A percentile compares a stretch with the other conserved stretches of the same genome.
phyloP scores from a whole-genome alignment of 768 basidiomycete genomes.

The Tricholomella constricta region DNA sequence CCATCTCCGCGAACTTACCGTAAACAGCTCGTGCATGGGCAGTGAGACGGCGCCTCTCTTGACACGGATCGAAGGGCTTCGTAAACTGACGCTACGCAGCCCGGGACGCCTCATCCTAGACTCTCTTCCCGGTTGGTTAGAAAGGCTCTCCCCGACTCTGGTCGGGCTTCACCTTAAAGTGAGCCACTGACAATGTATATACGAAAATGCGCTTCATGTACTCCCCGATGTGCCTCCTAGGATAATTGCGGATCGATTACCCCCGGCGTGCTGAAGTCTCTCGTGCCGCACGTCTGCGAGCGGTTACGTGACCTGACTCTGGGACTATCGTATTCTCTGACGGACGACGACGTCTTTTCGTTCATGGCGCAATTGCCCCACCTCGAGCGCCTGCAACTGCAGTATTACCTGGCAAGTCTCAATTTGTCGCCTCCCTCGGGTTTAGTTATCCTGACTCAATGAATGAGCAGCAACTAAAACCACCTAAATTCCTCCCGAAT shows the following conservation, averaged over 20 bases:
- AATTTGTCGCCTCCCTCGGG: constrained; percentile 20
- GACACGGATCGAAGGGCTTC: constrained; percentile 30
- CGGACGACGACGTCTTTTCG: constrained; percentile 50
- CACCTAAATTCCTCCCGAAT: constrained; percentile 21
- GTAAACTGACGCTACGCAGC: constrained; percentile 31
- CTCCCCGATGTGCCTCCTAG: constrained; percentile 26
- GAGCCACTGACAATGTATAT: constrained; percentile 6
- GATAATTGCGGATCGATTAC: constrained; percentile 66
- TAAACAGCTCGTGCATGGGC: constrained; percentile 38
- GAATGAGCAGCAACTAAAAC: constrained; percentile 43
- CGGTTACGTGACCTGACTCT: constrained; percentile 42
- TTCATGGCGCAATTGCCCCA: constrained; percentile 44
- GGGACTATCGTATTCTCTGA: constrained; percentile 62
- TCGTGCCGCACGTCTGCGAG: constrained; percentile 39
- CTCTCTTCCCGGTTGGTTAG: constrained; percentile 47
- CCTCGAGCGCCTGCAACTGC: constrained; percentile 42
- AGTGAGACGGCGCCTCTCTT: constrained; percentile 32
- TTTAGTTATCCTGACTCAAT: background rate
- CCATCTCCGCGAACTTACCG: constrained; percentile 29
- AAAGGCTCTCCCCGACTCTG: constrained; percentile 33
- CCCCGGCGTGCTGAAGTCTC: constrained; percentile 53
- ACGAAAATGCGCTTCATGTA: background rate
- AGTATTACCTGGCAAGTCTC: constrained; percentile 52
- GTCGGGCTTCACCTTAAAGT: constrained; percentile 46
- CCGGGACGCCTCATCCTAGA: constrained; percentile 44